Evolutionary conservation across 345 rosid genomes (phyloP), one percentile per base, ranked within the genome.

Genomic region (Brassica rapa): DNA sequence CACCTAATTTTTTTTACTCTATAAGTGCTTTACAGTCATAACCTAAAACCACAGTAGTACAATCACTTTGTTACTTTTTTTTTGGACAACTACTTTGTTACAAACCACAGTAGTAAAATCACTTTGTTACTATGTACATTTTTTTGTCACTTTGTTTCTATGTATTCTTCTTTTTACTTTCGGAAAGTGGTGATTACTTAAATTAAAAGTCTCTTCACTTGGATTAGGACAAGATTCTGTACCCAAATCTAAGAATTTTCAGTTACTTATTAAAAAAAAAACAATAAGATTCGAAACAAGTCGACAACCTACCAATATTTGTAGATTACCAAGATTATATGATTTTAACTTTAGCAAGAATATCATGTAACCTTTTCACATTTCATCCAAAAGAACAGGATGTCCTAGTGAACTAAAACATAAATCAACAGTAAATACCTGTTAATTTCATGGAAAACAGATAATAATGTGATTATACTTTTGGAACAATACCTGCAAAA

Each of bases 81-180:
- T 32, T 32, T 32, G 35, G 35, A 0, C 7, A 32, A 5, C 35
- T 32, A 77, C 16, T 43, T 60, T 35, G 43, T 70, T 63, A 70
- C 56, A 56, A 12, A 46, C 15, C 15, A 46, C 53, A 46, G 10
- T 8, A 14, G 12, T 46, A 46, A 3, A 70, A 63, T 30, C 29
- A 70, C 27, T 46, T 61, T 37, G 49, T 71, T 55, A 70, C 59
- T 1, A 39, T 39, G 43, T 39, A 39, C 43, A 39, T 39, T 9
- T 39, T 39, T 39, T 9, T 7, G 11, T 33, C 19, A 63, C 16
- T 46, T 61, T 27, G 25, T 71, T 64, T 63, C 56, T 33, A 70
- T 23, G 75, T 51, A 60, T 79, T 72, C 63, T 66, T 79, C 62
- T 57, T 72, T 78, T 66, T 21, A 46, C 82, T 79, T 79, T 79